Percentiles rank a stretch among this genome's conserved stretches.
These are phyloP conservation scores for Ophiostoma quercus DNA, from an alignment of 2,329 filamentous ascomycete genomes.

Conservation along the genomic window DNA sequence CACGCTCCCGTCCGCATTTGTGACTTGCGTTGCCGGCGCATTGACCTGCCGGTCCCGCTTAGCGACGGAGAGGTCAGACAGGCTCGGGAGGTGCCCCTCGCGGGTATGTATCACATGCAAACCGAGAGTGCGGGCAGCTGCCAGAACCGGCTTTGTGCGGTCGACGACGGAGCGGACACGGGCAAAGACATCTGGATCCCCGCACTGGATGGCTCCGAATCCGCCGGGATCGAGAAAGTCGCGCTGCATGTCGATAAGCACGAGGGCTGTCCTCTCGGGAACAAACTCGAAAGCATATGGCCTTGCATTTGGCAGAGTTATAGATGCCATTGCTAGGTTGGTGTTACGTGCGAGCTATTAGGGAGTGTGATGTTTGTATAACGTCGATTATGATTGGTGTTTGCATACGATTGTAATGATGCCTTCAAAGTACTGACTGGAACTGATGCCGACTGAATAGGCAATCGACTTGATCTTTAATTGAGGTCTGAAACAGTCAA, in stretches of 20 bases:
- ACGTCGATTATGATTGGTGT: background rate
- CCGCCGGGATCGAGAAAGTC: slow-evolving; percentile 45
- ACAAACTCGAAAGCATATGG: background rate
- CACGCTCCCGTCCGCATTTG: background rate
- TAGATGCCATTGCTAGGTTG: background rate
- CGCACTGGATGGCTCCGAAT: slow-evolving; percentile 47
- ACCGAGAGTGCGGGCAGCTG: slow-evolving; percentile 18
- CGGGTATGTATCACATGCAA: background rate
- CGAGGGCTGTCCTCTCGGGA: slow-evolving; percentile 41
- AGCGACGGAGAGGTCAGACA: background rate
- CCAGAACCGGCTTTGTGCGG: slow-evolving; percentile 36
- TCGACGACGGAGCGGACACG: slow-evolving; percentile 43
- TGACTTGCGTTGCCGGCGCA: background rate
- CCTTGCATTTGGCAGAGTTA: background rate
- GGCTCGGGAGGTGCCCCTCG: background rate
- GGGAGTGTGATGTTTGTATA: background rate
- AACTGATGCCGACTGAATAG: background rate
- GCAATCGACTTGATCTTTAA: background rate
- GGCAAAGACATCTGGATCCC: slow-evolving; percentile 34
- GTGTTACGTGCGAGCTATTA: background rate
- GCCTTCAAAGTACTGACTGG: background rate
- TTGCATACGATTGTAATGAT: background rate
- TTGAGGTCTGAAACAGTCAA: background rate
- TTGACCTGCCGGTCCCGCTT: background rate
- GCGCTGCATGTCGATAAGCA: slow-evolving; percentile 53